Percentiles rank a stretch among this genome's conserved stretches.
Evolutionary conservation across 1,284 basidiomycete species (phyloP).

Genomic region (Pholiota adiposa): DNA sequence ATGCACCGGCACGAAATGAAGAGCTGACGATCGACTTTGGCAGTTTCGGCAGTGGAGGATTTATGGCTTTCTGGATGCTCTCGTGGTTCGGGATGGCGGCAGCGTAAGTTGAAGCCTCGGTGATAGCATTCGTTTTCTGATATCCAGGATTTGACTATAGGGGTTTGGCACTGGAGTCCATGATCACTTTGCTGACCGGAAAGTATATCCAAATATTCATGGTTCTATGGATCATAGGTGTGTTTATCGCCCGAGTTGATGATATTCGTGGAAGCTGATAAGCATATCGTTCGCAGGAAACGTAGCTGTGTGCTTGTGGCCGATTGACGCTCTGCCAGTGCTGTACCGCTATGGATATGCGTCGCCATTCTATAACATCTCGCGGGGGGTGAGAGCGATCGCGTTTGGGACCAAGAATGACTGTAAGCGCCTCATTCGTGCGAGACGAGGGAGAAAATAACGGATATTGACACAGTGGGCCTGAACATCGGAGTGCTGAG

Average conservation of each 20-base stretch:
- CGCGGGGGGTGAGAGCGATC: slow-evolving; percentile 61
- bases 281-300: slow-evolving; percentile 47
- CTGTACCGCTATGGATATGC: slow-evolving; percentile 71
- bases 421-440: slow-evolving; percentile 36
- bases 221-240: slow-evolving; percentile 68
- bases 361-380: slow-evolving; percentile 74
- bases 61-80: slow-evolving; percentile 77
- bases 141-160: slow-evolving; percentile 13
- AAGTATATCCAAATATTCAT: slow-evolving; percentile 63
- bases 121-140: background rate
- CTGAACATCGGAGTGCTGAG: slow-evolving; percentile 55
- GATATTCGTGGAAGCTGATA: background rate
- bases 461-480: slow-evolving; percentile 40
- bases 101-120: slow-evolving; percentile 21
- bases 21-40: slow-evolving; percentile 42
- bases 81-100: slow-evolving; percentile 64
- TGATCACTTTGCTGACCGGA: slow-evolving; percentile 57
- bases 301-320: slow-evolving; percentile 65
- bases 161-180: slow-evolving; percentile 51
- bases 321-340: slow-evolving; percentile 65
- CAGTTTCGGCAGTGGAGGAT: slow-evolving; percentile 59
- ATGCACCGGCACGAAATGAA: background rate
- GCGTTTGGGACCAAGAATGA: slow-evolving; percentile 71
- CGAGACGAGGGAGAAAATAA: background rate
- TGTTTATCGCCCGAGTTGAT: slow-evolving; percentile 29